phyloP scores from a whole-genome alignment of 2,329 filamentous ascomycete genomes.

The Dothistroma pini region DNA sequence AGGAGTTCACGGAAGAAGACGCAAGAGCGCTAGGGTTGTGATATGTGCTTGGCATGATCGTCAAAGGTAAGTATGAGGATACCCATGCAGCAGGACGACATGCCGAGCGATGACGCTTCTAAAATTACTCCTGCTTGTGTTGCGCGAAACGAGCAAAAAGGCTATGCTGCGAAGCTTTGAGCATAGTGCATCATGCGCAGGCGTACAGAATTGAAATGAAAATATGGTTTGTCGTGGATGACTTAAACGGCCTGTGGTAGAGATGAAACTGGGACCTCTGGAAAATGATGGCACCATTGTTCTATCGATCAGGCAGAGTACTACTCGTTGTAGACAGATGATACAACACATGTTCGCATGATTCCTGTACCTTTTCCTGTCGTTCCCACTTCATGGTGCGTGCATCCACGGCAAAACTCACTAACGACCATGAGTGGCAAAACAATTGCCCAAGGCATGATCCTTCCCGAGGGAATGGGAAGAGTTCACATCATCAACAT shows the following conservation, averaged over 20 bases:
- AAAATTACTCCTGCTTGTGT: not conserved
- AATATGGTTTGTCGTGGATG: not conserved
- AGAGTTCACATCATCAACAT: too few relatives aligned
- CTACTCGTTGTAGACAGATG: not conserved
- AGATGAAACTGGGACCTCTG: not conserved
- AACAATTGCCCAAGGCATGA: too few relatives aligned
- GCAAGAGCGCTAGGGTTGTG: constrained; percentile 9
- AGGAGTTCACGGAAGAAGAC: constrained; percentile 7
- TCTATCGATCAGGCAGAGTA: not conserved
- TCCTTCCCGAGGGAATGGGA: too few relatives aligned
- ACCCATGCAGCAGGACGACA: not conserved
- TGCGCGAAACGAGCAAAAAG: not conserved
- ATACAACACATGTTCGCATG: not conserved
- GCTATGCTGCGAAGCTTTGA: not conserved
- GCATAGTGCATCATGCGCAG: not conserved
- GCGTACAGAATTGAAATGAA: not conserved
- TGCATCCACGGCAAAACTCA: too few relatives aligned
- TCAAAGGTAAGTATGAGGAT: constrained; percentile 1
- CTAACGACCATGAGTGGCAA: too few relatives aligned
- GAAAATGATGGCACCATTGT: not conserved
- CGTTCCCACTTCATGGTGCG: not conserved
- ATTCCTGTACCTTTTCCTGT: not conserved
- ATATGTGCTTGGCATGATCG: constrained; percentile 14
- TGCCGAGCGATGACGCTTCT: not conserved
- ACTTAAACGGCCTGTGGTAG: not conserved